A percentile compares a stretch with the other conserved stretches of the same genome.
Evolutionary conservation across 352 stramenopile genomes (phyloP).

Genomic region (Pythium vanterpoolii): DNA sequence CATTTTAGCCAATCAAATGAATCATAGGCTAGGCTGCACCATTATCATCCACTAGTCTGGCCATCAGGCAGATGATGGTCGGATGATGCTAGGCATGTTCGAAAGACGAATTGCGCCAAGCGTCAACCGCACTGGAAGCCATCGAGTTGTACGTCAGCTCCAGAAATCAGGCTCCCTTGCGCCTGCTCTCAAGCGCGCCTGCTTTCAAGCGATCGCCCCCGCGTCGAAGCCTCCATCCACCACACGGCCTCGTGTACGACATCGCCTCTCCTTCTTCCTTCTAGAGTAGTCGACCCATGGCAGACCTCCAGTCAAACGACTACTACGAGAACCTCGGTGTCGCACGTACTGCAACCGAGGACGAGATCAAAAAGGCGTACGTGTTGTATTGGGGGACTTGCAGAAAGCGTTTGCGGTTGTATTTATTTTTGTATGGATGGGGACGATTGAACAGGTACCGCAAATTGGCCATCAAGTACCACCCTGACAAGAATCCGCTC

Average conservation of each 20-base stretch:
- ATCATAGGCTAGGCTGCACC: background rate
- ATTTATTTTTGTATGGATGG: too few relatives aligned
- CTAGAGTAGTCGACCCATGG: constrained; percentile 1
- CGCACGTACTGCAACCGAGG: constrained; percentile 50
- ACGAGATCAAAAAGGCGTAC: constrained; percentile 86
- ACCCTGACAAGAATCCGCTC: constrained; percentile 90
- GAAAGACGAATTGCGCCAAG: background rate
- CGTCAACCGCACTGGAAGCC: background rate
- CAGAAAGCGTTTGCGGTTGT: background rate
- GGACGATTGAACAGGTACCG: constrained; percentile 79
- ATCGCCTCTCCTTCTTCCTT: background rate
- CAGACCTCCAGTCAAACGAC: constrained; percentile 65
- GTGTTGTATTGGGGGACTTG: constrained; percentile 17
- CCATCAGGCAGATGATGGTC: background rate
- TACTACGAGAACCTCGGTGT: constrained; percentile 89
- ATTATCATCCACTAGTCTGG: constrained; percentile 9
- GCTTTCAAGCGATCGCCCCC: background rate
- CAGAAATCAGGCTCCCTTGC: background rate
- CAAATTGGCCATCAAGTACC: constrained; percentile 92
- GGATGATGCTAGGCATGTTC: background rate
- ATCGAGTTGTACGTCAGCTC: background rate
- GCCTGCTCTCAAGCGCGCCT: background rate
- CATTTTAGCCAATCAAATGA: constrained; percentile 3
- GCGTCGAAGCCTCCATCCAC: background rate
- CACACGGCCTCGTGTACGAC: too few relatives aligned